These are phyloP conservation scores for Phytophthora syringae DNA, from an alignment of 352 stramenopile species.

Conservation along the genomic window DNA sequence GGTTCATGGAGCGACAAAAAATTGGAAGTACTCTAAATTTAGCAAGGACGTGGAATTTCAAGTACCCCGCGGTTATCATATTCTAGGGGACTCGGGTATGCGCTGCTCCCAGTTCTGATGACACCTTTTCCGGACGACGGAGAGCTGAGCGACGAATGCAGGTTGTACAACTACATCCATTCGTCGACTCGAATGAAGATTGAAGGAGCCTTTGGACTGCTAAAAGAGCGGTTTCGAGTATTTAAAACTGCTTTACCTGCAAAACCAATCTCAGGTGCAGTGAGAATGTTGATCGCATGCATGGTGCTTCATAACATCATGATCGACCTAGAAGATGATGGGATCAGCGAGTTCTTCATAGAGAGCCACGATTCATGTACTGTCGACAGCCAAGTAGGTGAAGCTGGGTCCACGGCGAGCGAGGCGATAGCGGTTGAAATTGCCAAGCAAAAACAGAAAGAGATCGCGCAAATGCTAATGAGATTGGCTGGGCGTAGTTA, in stretches of 20 bases:
- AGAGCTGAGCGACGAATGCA: background rate
- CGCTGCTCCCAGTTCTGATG: background rate
- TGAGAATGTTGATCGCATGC: background rate
- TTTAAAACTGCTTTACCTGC: background rate
- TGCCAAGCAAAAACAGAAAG: background rate
- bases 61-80: background rate
- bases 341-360: background rate
- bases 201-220: background rate
- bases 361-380: background rate
- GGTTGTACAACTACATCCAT: conserved; percentile 1
- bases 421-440: background rate
- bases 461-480: background rate
- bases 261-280: background rate
- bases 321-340: background rate
- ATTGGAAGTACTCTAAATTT: background rate
- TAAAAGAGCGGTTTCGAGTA: background rate
- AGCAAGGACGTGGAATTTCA: background rate
- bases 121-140: background rate
- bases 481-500: background rate
- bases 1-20: conserved; percentile 4
- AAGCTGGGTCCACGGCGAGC: background rate
- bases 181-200: background rate
- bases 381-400: background rate
- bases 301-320: background rate
- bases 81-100: background rate